Evolutionary conservation across 768 basidiomycete genomes (phyloP), one percentile per base, ranked within the genome.

Genomic region (Phylloporus arenicola): DNA sequence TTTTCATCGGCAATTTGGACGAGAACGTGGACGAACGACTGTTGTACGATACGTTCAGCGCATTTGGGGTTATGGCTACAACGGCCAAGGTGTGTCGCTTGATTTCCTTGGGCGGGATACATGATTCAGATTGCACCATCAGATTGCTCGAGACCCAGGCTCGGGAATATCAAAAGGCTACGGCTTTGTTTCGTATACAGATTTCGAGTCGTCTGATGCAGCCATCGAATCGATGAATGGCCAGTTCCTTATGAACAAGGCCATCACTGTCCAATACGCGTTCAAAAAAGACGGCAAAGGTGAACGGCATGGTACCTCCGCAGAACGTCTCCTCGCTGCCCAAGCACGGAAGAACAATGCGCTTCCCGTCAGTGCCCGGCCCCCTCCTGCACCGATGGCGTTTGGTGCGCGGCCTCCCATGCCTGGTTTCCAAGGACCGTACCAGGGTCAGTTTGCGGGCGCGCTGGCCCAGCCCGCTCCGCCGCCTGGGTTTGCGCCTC

Each of bases 231-330:
- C 91, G 10, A 97, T 98, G 95, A 94, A 97, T 59, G 84, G 84
- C 34, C 95, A 98, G 64, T 97, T 92, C 80, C 77, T 98, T 41
- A 94, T 94, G 87, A 97, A 98, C 77, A 97, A 97, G 72, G 88
- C 93, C 47, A 91, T 99, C 64, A 84, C 87, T 16, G 93, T 96
- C 11, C 93, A 97, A 65, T 99, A 96, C 67, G 95, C 96, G 2
- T 97, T 98, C 80, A 99, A 99, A 73, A 98, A 98, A 72, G 96
- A 98, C 63, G 93, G 92, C 39, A 95, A 97, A 65, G 95, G 95
- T 50, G 96, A 99, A 69, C 82, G 96, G 5, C 96, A 99, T 62
- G 96, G 96, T 27, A 96, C 95, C 11, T 77, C 88, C 13, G 94
- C 96, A n/a, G 96, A 99, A 71, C 84, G 96, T 50, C 81, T 97